Evolutionary conservation across 2,329 filamentous ascomycete species (phyloP), one percentile per base, ranked within the genome.

Genomic region (Magnaporthales sp.): DNA sequence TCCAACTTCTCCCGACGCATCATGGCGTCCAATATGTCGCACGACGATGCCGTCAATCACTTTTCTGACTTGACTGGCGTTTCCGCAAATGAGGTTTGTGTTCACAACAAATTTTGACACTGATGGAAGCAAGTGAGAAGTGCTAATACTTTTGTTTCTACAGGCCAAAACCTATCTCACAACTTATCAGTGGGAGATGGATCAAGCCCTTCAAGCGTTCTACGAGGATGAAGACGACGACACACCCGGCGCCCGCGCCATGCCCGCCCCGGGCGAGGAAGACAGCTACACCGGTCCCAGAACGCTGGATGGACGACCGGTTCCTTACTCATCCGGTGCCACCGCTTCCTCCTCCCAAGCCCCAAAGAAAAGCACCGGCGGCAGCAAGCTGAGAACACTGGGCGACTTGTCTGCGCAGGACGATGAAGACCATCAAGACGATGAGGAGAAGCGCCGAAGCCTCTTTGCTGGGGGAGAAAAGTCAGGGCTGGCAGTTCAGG

Each of bases 401-500:
- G 29, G 22, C 4, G 64, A 66, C 15, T 54, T 66, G 10, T n/a
- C 54, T 9, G 46, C 19, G 7, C 11, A 88, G 66, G 82, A 85
- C 22, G 84, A 87, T n/a, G 83, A 85, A 3, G 84, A 88, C 19
- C 80, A 85, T n/a, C 80, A 83, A 8, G 79, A 83, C 27, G 80
- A 83, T 1, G 80, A 83, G 1, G 82, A 89, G 1, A 85, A 88
- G 30, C 83, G 87, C 7, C 80, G 87, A 68, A 91, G 95, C 73
- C 80, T 93, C 69, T 95, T 93, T 76, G 89, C 92, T 24, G 92
- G 92, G 65, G 92, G 92, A 38, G 92, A 94, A 78, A 95, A 95
- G 82, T 94, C 91, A 31, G 88, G 86, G 0, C 76, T 90, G 62
- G 88, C 88, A 26, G 85, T 90, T 27, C 87, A 90, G 72, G 88